A percentile compares a stretch with the other conserved stretches of the same genome.
phyloP scores from a whole-genome alignment of 306 rosid species.

The Casuarina cunninghamiana region DNA sequence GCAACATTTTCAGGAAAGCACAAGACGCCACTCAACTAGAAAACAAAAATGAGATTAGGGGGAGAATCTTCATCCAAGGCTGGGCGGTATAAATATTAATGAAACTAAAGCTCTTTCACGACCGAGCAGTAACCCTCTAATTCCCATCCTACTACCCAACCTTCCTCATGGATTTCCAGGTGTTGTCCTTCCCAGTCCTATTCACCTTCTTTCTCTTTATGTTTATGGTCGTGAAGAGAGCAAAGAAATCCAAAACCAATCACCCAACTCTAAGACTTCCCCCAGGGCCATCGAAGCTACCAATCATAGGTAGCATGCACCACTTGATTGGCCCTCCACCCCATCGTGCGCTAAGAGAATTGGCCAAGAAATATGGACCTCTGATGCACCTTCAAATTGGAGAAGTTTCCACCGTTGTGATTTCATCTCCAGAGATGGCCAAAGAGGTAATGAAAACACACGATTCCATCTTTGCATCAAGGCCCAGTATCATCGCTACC shows the following conservation, averaged over 20 bases:
- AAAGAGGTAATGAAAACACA: slow-evolving; percentile 30
- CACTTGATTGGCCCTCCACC: slow-evolving; percentile 7
- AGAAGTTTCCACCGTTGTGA: slow-evolving; percentile 12
- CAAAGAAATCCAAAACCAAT: background rate
- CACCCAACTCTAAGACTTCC: slow-evolving; percentile 17
- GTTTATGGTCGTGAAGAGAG: background rate
- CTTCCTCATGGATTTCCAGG: slow-evolving; percentile 16
- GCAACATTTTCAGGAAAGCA: background rate
- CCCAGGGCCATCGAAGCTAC: slow-evolving; percentile 36
- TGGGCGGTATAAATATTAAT: background rate
- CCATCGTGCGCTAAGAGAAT: slow-evolving; percentile 8
- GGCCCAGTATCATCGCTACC: background rate
- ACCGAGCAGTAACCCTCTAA: background rate
- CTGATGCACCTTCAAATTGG: slow-evolving; percentile 20
- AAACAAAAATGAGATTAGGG: background rate
- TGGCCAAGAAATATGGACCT: slow-evolving; percentile 33
- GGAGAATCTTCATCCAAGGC: background rate
- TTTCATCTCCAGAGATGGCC: slow-evolving; percentile 34
- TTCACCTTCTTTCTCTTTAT: background rate
- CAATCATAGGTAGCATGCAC: slow-evolving; percentile 17
- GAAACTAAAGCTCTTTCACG: background rate
- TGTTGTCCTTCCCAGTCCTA: background rate
- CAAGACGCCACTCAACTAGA: background rate
- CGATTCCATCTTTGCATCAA: slow-evolving; percentile 24
- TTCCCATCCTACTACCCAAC: background rate